Base-by-base conservation (phyloP, 108 stramenopile genomes). In the Nannochloropsis oceanica region DNA sequence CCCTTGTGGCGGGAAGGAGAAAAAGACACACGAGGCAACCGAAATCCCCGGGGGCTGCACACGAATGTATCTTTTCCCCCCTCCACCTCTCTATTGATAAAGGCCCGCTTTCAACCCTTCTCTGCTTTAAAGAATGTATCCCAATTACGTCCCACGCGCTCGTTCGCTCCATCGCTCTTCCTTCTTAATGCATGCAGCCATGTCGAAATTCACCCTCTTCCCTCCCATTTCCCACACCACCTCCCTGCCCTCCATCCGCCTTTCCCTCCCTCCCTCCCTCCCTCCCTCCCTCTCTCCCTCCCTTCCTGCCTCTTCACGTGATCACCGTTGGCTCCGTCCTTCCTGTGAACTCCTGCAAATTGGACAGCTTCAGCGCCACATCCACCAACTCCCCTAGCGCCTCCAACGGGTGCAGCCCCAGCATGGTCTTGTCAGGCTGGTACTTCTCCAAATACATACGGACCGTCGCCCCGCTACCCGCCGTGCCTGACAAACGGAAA, bases 391-490 rank as follows among this genome's bases (percentile, higher is more conserved):
- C 94, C 22, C 93, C 88, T 12, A 99, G 90, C 42, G 85, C 91
- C 20, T 92, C 93, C 3, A 94, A 85, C 79, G 94, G 94, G n/a
- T 91, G 86, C 85, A 91, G 83, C 84, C 93, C 90, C 43, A 94
- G 94, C 90, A 93, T 92, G 46, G 93, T 92, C n/a, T 92, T 86
- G 25, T 89, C 82, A 26, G 84, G 80, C 88, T 97, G 96, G 92
- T 96, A 98, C 89, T 97, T 95, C 91, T 99, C 99, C 43, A 99
- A 91, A 93, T 99, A 99, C 95, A 99, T 95, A 43, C 99, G 95
- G 34, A 99, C 94, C 26, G 99, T 99, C 73, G 99, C 99, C 79
- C 99, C 99, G 83, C 95, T 95, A 46, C 96, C 96, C 27, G 96
- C 97, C 43, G 99, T 99, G 85, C 99, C 99, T 84, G 94, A 95